phyloP scores from a whole-genome alignment of 2,329 filamentous ascomycete genomes.

The Tolypocladium amazonense region DNA sequence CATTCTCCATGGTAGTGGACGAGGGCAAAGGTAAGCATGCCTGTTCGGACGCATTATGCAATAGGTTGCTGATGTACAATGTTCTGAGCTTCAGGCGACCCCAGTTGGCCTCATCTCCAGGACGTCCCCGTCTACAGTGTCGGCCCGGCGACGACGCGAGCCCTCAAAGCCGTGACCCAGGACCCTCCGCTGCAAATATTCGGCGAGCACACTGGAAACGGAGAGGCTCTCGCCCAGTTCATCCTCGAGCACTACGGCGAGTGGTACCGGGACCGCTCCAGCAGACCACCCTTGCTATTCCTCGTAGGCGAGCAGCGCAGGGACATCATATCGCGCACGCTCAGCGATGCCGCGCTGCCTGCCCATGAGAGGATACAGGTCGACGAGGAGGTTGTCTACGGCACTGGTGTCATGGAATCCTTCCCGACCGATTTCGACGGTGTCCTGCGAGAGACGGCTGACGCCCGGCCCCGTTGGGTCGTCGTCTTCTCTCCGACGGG shows the following conservation, averaged over 20 bases:
- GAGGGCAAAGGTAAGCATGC: slow-evolving; percentile 31
- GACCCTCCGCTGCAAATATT: slow-evolving; percentile 50
- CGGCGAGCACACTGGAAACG: slow-evolving; percentile 76
- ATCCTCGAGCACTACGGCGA: slow-evolving; percentile 68
- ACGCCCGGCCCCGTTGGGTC: slow-evolving; percentile 48
- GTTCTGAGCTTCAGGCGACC: slow-evolving; percentile 1
- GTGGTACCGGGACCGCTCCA: slow-evolving; percentile 31
- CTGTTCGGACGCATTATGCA: background rate
- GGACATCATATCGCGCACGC: slow-evolving; percentile 77
- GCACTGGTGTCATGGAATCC: slow-evolving; percentile 69
- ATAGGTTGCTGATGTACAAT: background rate
- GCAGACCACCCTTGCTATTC: slow-evolving; percentile 63
- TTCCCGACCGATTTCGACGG: slow-evolving; percentile 59
- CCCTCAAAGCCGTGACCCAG: slow-evolving; percentile 47
- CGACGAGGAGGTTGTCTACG: slow-evolving; percentile 75
- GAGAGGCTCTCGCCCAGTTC: slow-evolving; percentile 64
- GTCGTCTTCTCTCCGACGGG: slow-evolving; percentile 64
- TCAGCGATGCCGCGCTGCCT: slow-evolving; percentile 49
- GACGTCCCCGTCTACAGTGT: slow-evolving; percentile 63
- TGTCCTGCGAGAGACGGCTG: slow-evolving; percentile 34
- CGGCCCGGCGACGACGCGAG: slow-evolving; percentile 69
- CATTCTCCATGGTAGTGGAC: slow-evolving; percentile 53
- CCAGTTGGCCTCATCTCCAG: slow-evolving; percentile 41
- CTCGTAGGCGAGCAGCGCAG: slow-evolving; percentile 81
- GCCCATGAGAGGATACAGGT: slow-evolving; percentile 48